Conservation (phyloP, 805 yeast species). For the Pichia rugopelliculosa region DNA sequence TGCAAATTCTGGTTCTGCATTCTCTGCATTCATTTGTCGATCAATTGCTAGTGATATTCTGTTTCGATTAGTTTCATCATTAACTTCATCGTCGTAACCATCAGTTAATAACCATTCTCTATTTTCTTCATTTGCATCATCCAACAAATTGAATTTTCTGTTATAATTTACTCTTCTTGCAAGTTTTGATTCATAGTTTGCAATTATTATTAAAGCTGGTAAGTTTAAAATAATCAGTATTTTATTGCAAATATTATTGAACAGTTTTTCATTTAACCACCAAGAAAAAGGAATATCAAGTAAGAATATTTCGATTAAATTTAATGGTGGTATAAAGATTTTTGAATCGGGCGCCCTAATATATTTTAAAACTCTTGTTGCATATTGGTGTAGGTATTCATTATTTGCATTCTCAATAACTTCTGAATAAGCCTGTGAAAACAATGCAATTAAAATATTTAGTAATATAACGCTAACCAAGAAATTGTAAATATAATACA, state of each 20-base stretch:
- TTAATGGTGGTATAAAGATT: conserved; percentile 80
- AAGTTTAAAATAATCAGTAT: conserved; percentile 62
- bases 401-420: conserved; percentile 78
- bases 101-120: conserved; percentile 80
- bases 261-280: conserved; percentile 28
- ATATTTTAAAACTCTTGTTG: conserved; percentile 76
- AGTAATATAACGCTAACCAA: conserved; percentile 66
- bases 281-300: conserved; percentile 38
- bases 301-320: conserved; percentile 56
- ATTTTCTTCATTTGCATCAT: conserved; percentile 74
- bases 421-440: conserved; percentile 74
- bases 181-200: conserved; percentile 54
- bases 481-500: conserved; percentile 73
- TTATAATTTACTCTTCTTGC: conserved; percentile 71
- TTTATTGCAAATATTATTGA: conserved; percentile 37
- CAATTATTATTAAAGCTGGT: conserved; percentile 55
- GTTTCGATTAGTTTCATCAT: conserved; percentile 19
- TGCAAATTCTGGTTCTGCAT: conserved; percentile 61
- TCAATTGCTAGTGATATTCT: conserved; percentile 34
- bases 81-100: conserved; percentile 45
- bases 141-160: conserved; percentile 52
- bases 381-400: conserved; percentile 77
- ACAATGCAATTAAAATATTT: conserved; percentile 79
- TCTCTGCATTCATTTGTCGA: conserved; percentile 56
- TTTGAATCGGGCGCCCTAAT: conserved; percentile 84